A percentile compares a stretch with the other conserved stretches of the same genome.
These are phyloP conservation scores for Bromus sterilis DNA, from an alignment of 176 grass and related monocot genomes.

Conservation along the genomic window DNA sequence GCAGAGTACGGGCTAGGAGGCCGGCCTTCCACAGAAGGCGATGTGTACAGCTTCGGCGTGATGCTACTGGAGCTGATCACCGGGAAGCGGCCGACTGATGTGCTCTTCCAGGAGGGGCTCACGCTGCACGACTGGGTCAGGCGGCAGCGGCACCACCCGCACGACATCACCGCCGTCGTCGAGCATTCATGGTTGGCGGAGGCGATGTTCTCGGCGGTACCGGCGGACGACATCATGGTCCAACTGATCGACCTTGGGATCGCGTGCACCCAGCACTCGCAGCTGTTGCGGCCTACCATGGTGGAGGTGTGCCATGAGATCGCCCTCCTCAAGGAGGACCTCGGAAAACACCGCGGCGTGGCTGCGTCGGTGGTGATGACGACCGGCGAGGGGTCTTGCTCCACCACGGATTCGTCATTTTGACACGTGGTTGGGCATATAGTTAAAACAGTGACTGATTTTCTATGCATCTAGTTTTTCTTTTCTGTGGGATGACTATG, in stretches of 20 bases:
- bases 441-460: neutral
- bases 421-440: neutral
- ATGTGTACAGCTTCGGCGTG: conserved; percentile 96
- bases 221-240: conserved; percentile 28
- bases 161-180: conserved; percentile 43
- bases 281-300: conserved; percentile 59
- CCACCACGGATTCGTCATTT: conserved; percentile 31
- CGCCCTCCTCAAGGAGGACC: conserved; percentile 64
- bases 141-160: conserved; percentile 52
- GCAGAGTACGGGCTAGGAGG: conserved; percentile 94
- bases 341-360: conserved; percentile 26
- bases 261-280: conserved; percentile 65
- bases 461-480: too few relatives aligned
- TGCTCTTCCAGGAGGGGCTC: conserved; percentile 81
- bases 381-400: conserved; percentile 25
- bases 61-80: conserved; percentile 73
- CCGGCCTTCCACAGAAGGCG: conserved; percentile 61
- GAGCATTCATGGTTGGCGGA: conserved; percentile 44
- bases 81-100: conserved; percentile 68
- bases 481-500: too few relatives aligned
- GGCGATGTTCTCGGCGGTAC: neutral
- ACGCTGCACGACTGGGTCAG: conserved; percentile 85
- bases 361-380: conserved; percentile 6
- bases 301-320: conserved; percentile 63
- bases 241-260: conserved; percentile 75